Conservation (phyloP, 225 moss, liverwort and hornwort genomes). For the Physcomitrium patens region DNA sequence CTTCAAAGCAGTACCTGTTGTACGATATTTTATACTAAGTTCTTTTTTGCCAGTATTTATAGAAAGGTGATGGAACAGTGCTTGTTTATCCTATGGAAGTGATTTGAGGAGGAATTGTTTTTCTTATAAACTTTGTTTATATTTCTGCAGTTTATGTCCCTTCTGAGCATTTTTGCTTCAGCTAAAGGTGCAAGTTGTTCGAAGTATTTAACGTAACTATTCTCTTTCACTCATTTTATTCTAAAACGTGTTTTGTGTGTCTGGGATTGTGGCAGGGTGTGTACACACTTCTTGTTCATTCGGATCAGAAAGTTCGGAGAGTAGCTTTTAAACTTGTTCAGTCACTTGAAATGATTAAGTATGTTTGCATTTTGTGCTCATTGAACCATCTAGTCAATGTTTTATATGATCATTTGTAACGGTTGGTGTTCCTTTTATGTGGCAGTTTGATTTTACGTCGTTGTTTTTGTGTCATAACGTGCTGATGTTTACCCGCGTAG, state of each 20-base stretch:
- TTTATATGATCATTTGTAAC: constrained; percentile 3
- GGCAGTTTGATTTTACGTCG: constrained; percentile 8
- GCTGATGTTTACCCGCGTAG: neutral
- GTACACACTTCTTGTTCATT: constrained; percentile 83
- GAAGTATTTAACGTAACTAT: neutral
- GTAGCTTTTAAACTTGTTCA: constrained; percentile 83
- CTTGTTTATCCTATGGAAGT: no score
- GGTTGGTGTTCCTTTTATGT: neutral
- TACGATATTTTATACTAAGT: no score
- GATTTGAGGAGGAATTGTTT: no score
- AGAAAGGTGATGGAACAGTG: no score
- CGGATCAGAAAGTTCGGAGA: constrained; percentile 81
- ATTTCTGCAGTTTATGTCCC: no score
- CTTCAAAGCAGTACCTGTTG: no score
- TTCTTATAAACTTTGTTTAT: no score
- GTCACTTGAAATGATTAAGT: constrained; percentile 81
- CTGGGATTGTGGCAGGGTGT: constrained; percentile 65
- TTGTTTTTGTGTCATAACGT: constrained; percentile 24
- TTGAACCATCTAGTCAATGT: constrained; percentile 7
- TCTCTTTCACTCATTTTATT: neutral
- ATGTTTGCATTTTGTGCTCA: constrained; percentile 24
- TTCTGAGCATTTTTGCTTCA: no score
- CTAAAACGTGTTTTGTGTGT: constrained; percentile 20
- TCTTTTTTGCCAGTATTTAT: no score
- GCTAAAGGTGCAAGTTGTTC: neutral